phyloP scores from a whole-genome alignment of 176 grass and related monocot genomes.

The Hyparrhenia diplandra region DNA sequence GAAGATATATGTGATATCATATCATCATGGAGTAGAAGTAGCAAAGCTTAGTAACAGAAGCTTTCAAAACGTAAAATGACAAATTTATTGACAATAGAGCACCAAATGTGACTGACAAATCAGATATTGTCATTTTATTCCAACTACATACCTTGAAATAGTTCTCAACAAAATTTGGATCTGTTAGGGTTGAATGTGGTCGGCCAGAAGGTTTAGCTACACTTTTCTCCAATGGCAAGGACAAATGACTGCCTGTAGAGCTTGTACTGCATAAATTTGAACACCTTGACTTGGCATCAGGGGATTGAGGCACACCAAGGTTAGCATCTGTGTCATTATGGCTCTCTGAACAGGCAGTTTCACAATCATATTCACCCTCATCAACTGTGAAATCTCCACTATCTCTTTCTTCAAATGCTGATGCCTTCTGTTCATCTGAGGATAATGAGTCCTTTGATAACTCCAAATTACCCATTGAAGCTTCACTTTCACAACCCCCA shows the following conservation, averaged over 20 bases:
- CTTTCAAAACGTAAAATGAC: neutral
- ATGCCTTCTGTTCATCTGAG: constrained; percentile 31
- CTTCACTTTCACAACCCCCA: constrained; percentile 19
- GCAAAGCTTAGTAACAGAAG: constrained; percentile 20
- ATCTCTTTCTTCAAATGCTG: constrained; percentile 29
- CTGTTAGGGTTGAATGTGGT: constrained; percentile 75
- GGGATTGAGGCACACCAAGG: constrained; percentile 10
- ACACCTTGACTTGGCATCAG: constrained; percentile 44
- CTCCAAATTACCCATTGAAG: constrained; percentile 26
- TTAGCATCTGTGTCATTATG: constrained; percentile 32
- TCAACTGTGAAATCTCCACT: constrained; percentile 26
- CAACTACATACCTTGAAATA: constrained; percentile 74
- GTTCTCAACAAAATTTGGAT: constrained; percentile 97
- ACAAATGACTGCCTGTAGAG: constrained; percentile 31
- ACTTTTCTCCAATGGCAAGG: constrained; percentile 26
- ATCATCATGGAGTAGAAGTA: constrained; percentile 4
- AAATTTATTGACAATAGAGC: neutral
- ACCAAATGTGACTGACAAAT: neutral
- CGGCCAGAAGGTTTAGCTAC: constrained; percentile 43
- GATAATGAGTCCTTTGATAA: constrained; percentile 31
- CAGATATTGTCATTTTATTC: neutral
- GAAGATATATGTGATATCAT: neutral
- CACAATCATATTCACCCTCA: constrained; percentile 32
- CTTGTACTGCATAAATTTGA: constrained; percentile 38
- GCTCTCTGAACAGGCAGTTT: constrained; percentile 40